Percentiles rank a stretch among this genome's conserved stretches.
phyloP scores from a whole-genome alignment of 129 eudicot species.

The Centaurea solstitialis region DNA sequence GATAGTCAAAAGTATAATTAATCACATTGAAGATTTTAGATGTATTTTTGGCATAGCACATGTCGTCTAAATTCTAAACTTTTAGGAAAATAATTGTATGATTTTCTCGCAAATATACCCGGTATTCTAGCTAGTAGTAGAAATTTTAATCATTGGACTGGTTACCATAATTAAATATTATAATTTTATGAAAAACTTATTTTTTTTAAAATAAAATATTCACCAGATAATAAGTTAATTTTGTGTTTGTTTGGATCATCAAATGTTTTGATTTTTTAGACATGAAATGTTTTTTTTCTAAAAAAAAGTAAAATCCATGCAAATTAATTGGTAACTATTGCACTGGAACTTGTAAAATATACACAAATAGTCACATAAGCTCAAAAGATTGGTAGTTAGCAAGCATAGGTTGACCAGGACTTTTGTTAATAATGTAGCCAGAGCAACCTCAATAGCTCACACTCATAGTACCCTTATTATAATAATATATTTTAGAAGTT shows the following conservation, averaged over 20 bases:
- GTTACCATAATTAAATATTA: background rate
- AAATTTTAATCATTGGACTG: background rate
- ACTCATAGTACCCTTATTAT: no score
- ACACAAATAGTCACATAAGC: background rate
- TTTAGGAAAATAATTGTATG: no score
- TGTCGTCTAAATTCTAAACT: no score
- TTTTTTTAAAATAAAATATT: no score
- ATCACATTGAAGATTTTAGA: no score
- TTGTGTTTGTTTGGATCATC: background rate
- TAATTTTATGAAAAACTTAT: background rate
- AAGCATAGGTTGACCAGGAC: slow-evolving; percentile 3
- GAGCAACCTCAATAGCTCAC: background rate
- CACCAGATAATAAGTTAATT: background rate
- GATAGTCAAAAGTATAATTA: no score
- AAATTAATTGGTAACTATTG: background rate
- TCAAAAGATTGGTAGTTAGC: background rate
- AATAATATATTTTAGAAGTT: background rate
- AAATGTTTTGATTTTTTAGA: background rate
- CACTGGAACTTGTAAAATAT: background rate
- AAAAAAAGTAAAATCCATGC: background rate
- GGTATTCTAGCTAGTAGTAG: no score
- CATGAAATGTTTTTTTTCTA: background rate
- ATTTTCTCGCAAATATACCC: no score
- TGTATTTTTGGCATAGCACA: no score
- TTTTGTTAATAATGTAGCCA: background rate